Percentiles rank a stretch among this genome's conserved stretches.
These are phyloP conservation scores for Galerina sulciceps DNA, from an alignment of 768 basidiomycete species.

Conservation along the genomic window DNA sequence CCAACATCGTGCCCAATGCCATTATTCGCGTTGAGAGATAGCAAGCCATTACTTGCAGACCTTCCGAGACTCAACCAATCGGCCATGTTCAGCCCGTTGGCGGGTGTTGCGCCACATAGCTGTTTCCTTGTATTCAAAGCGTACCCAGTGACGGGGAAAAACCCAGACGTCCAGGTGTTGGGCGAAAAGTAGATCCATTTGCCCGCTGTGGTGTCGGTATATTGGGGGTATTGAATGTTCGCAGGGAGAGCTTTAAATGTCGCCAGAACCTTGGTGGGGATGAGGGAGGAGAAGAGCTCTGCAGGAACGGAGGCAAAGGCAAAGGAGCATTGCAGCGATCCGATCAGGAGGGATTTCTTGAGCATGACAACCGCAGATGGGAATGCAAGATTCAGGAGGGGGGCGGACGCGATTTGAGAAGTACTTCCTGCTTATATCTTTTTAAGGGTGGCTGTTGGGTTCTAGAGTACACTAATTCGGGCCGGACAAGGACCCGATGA, in stretches of 20 bases:
- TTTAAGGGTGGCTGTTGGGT: no score
- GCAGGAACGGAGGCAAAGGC: conserved; percentile 33
- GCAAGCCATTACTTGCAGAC: conserved; percentile 51
- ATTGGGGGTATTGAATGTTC: conserved; percentile 62
- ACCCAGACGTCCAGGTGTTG: conserved; percentile 70
- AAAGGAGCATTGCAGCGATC: not conserved
- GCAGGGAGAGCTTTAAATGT: conserved; percentile 49
- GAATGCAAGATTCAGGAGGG: not conserved
- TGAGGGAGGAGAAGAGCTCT: conserved; percentile 61
- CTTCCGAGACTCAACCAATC: conserved; percentile 64
- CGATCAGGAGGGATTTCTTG: not conserved
- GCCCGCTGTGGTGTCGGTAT: conserved; percentile 51
- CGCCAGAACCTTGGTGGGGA: conserved; percentile 62
- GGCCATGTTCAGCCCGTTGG: conserved; percentile 41
- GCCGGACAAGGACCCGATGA: no score
- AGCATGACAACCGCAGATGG: not conserved
- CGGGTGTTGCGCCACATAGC: conserved; percentile 46
- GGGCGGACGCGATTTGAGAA: not conserved
- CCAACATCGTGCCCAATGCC: conserved; percentile 71
- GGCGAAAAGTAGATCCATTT: conserved; percentile 57
- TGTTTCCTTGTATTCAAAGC: conserved; percentile 56
- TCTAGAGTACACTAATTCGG: no score
- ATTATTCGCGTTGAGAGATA: conserved; percentile 51
- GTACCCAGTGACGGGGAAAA: conserved; percentile 66
- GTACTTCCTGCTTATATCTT: no score